Evolutionary conservation across 1,284 basidiomycete species (phyloP).

Genomic region (Coniophora puteana): DNA sequence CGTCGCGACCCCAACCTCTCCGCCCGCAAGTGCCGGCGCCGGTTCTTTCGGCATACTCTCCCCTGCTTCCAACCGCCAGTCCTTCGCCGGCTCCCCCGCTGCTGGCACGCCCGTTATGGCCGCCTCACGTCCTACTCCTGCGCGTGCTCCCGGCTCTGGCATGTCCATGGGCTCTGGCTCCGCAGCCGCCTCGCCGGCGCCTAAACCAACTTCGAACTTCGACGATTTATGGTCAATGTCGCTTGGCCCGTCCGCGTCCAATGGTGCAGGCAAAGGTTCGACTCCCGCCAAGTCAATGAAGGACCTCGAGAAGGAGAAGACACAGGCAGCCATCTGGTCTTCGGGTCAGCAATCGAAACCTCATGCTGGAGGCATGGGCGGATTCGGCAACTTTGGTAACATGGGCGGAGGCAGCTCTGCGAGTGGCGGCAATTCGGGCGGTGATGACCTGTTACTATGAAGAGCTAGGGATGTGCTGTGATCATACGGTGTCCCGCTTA

Average conservation of each 20-base stretch:
- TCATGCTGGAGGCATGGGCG: conserved; percentile 23
- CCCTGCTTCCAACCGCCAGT: conserved; percentile 12
- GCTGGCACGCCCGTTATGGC: too few species aligned
- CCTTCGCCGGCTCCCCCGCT: conserved; percentile 7
- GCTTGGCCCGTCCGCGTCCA: conserved; percentile 46
- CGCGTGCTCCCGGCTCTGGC: conserved; percentile 14
- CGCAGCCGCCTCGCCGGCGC: conserved; percentile 19
- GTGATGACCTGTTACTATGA: conserved; percentile 54
- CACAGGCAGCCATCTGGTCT: conserved; percentile 76
- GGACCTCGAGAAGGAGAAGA: conserved; percentile 85
- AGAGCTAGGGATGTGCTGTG: background rate
- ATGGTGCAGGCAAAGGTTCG: conserved; percentile 19
- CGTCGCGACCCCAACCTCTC: conserved; percentile 13
- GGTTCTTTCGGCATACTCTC: conserved; percentile 23
- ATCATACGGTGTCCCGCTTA: too few species aligned
- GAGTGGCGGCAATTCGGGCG: conserved; percentile 27
- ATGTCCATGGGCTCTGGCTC: conserved; percentile 22
- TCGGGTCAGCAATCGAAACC: conserved; percentile 32
- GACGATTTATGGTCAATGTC: conserved; percentile 92
- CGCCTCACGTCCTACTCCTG: too few species aligned
- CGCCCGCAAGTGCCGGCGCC: conserved; percentile 20
- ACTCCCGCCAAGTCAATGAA: conserved; percentile 71
- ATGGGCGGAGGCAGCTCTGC: conserved; percentile 12
- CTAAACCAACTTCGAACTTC: conserved; percentile 51
- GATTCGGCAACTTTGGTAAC: conserved; percentile 45